Base-by-base conservation (phyloP, 2,329 filamentous ascomycete genomes). In the Albifimbria verrucaria region DNA sequence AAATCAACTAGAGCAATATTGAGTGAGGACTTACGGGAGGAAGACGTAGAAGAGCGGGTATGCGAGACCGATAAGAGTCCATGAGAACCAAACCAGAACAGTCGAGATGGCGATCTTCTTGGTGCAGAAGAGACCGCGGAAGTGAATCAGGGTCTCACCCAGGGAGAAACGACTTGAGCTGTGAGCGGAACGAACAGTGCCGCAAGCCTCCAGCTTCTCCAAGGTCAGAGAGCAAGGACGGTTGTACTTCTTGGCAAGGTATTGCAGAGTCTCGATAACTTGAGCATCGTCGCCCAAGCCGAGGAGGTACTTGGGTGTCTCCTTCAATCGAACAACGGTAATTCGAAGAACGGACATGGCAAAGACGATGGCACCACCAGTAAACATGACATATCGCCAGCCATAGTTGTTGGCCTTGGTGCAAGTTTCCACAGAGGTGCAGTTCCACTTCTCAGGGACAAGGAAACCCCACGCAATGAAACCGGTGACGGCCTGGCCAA, bases 41-140 rank as follows among this genome's bases (percentile, higher is more conserved):
- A 91, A 92, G 50, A 90, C 87, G 58, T 89, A 88, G 68, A 88
- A 92, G 0, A 92, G 74, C 0, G 88, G 88, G 60, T 90, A 91
- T 0, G 85, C 87, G 0, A 91, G 76, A 7, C 88, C 87, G 28
- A 90, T 88, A 2, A 88, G 64, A 0, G 81, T 77, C 88, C 88
- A 91, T 0, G 82, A 86, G 6, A 87, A 63, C 81, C 85, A 89
- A 56, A 90, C 83, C 54, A 90, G 69, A 1, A 71, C 56, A 0
- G 87, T 91, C 0, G 82, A 86, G 2, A 85, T 63, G 1, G 72
- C 81, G 52, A 90, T 81, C 52, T 75, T 78, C 50, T 67, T 78
- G 1, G 85, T 88, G 0, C 73, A 70, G 60, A 87, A 91, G 2
- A 92, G 77, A 3, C 87, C 87, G 17, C 75, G 73, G 22, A 91